Conservation (phyloP, 768 basidiomycete genomes). For the Hemileccinum impolitum region DNA sequence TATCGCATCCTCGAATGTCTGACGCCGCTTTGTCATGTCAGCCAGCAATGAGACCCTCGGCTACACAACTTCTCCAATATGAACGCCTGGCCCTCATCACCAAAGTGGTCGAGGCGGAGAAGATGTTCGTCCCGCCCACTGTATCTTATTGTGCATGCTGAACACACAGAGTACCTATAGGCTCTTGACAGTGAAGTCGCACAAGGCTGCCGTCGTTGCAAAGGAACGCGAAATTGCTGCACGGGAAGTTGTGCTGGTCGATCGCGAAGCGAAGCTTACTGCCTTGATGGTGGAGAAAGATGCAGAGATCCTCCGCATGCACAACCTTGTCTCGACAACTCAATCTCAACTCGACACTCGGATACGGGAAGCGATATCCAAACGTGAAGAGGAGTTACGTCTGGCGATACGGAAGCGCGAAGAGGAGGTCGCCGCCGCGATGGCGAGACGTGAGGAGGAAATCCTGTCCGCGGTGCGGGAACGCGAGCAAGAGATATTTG, state of each 20-base stretch:
- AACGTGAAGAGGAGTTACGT: slow-evolving; percentile 68
- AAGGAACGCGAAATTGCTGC: slow-evolving; percentile 64
- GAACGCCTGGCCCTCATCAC: slow-evolving; percentile 69
- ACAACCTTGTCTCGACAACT: slow-evolving; percentile 39
- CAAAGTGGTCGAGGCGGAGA: slow-evolving; percentile 75
- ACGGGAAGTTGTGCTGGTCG: slow-evolving; percentile 52
- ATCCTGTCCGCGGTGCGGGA: slow-evolving; percentile 64
- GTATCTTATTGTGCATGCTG: not conserved
- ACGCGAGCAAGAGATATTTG: slow-evolving; percentile 60
- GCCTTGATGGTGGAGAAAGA: slow-evolving; percentile 55
- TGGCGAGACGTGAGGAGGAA: slow-evolving; percentile 65
- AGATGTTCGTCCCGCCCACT: slow-evolving; percentile 49
- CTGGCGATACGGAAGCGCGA: slow-evolving; percentile 63
- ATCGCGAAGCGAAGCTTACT: slow-evolving; percentile 52
- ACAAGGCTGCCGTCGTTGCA: slow-evolving; percentile 50
- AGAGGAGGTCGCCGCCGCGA: slow-evolving; percentile 63
- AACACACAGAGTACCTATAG: slow-evolving; percentile 32
- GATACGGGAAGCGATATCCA: slow-evolving; percentile 54
- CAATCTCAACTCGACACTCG: slow-evolving; percentile 43
- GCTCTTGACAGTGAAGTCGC: slow-evolving; percentile 60
- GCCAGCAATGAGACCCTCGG: slow-evolving; percentile 87
- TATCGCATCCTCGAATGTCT: not conserved
- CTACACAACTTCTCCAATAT: slow-evolving; percentile 74
- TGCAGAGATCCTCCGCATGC: slow-evolving; percentile 50
- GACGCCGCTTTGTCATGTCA: slow-evolving; percentile 23